phyloP scores from a whole-genome alignment of 2,329 filamentous ascomycete species.

The Talaromyces pinophilus region DNA sequence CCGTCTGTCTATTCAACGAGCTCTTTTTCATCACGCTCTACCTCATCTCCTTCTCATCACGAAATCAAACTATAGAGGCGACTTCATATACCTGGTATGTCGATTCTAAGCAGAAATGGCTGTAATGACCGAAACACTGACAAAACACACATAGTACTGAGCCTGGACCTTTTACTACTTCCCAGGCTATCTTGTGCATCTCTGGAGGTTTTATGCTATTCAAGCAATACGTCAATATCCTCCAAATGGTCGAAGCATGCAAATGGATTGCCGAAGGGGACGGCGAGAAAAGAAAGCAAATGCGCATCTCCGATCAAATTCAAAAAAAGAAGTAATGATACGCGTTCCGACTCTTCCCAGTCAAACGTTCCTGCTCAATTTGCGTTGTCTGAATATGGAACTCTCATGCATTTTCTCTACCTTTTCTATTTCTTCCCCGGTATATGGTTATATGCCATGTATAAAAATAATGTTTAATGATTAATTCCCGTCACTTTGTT shows the following conservation, averaged over 20 bases:
- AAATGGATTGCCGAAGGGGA: slow-evolving; percentile 93
- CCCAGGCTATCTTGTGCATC: slow-evolving; percentile 57
- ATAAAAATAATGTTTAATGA: neutral
- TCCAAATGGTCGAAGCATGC: slow-evolving; percentile 92
- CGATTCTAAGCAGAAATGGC: neutral
- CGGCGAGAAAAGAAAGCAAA: slow-evolving; percentile 40
- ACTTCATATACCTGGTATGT: slow-evolving; percentile 42
- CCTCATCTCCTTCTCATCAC: slow-evolving; percentile 93
- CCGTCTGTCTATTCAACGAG: slow-evolving; percentile 88
- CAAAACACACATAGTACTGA: neutral
- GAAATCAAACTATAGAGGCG: slow-evolving; percentile 65
- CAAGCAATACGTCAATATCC: slow-evolving; percentile 91
- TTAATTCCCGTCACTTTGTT: neutral
- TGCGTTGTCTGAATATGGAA: neutral
- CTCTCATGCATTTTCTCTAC: neutral
- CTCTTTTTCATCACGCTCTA: slow-evolving; percentile 97
- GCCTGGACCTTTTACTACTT: slow-evolving; percentile 43
- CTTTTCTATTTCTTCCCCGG: neutral
- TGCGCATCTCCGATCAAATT: neutral
- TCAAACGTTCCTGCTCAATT: neutral
- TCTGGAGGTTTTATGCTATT: slow-evolving; percentile 66
- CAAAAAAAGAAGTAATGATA: neutral
- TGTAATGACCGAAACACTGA: neutral
- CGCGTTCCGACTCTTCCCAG: neutral
- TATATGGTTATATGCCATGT: neutral